Conservation (phyloP, 1,284 basidiomycete genomes). For the Boletus hoseneyae region DNA sequence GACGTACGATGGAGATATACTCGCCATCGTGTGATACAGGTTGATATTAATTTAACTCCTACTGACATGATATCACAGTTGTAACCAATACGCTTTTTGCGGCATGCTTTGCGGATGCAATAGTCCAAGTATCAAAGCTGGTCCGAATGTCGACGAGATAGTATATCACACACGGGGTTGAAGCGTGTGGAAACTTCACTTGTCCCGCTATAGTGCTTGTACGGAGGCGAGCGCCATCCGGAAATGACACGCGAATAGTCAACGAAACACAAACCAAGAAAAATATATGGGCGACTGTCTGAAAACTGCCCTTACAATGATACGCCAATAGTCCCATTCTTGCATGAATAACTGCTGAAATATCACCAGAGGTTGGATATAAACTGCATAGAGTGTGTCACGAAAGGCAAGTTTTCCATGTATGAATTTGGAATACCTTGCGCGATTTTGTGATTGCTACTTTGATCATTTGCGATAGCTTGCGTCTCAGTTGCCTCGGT, state of each 20-base stretch:
- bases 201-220: constrained; percentile 2
- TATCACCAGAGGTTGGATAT: constrained; percentile 24
- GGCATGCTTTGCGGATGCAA: constrained; percentile 18
- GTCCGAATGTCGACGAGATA: constrained; percentile 6
- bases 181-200: constrained; percentile 13
- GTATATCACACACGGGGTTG: constrained; percentile 5
- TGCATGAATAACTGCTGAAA: constrained; percentile 5
- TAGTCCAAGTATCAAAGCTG: constrained; percentile 22
- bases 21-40: constrained; percentile 13
- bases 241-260: constrained; percentile 22
- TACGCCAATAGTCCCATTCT: background rate
- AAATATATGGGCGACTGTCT: constrained; percentile 12
- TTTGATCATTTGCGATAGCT: constrained; percentile 21
- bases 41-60: constrained; percentile 31
- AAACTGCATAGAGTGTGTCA: constrained; percentile 24
- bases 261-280: constrained; percentile 21
- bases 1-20: constrained; percentile 6
- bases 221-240: constrained; percentile 7
- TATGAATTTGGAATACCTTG: constrained; percentile 22
- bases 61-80: constrained; percentile 30
- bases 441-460: constrained; percentile 21
- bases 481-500: constrained; percentile 14
- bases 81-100: constrained; percentile 23
- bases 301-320: constrained; percentile 5
- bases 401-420: constrained; percentile 16